Percentiles rank a stretch among this genome's conserved stretches.
Conservation (phyloP, 225 moss, liverwort and hornwort genomes). For the Pleurozium schreberi region DNA sequence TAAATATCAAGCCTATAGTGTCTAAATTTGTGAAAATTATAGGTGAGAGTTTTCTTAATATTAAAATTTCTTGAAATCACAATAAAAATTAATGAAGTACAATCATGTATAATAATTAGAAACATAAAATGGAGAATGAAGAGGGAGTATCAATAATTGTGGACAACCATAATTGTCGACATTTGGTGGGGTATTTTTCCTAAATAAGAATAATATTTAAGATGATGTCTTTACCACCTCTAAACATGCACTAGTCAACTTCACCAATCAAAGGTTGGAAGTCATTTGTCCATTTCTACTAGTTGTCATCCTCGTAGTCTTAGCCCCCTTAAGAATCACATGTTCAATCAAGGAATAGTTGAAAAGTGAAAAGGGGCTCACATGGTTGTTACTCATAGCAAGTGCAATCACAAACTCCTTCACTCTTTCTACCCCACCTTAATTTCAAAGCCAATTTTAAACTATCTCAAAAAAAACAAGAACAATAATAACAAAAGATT, state of each 20-base stretch:
- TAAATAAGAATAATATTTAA: neutral
- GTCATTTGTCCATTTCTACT: neutral
- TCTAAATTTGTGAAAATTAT: neutral
- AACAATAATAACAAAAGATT: neutral
- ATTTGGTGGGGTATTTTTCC: accelerated
- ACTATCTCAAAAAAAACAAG: neutral
- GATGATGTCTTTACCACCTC: accelerated
- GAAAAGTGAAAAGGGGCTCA: neutral
- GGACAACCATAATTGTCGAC: neutral
- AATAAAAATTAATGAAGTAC: neutral
- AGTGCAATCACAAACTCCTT: neutral
- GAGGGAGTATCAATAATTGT: too few species aligned
- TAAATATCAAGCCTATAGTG: neutral
- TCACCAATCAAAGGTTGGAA: neutral
- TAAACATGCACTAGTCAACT: neutral
- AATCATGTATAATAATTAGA: neutral
- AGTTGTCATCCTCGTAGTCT: too few species aligned
- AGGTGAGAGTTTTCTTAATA: neutral
- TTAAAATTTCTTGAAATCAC: neutral
- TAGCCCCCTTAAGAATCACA: neutral
- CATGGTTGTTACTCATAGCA: neutral
- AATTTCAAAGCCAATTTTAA: neutral
- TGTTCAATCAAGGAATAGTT: neutral
- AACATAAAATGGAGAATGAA: neutral
- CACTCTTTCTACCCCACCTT: accelerated